Evolutionary conservation across 2,329 filamentous ascomycete genomes (phyloP).

Genomic region (Myrmaecium sp.): DNA sequence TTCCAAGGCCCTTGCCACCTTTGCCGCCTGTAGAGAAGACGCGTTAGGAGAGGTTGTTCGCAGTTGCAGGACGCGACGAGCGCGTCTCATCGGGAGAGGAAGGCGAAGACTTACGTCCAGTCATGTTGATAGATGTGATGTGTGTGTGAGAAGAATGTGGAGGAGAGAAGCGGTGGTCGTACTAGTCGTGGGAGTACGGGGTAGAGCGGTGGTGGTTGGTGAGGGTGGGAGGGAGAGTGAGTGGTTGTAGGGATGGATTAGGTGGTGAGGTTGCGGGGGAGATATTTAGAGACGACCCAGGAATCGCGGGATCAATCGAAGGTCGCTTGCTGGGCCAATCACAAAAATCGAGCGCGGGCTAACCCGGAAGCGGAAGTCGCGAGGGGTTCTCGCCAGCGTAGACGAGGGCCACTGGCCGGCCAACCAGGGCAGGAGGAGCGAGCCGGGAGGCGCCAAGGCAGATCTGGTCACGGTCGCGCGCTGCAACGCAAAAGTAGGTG

Average conservation of each 20-base stretch:
- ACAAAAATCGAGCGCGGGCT: too few relatives aligned
- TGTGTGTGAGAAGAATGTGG: too few relatives aligned
- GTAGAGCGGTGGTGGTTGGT: slow-evolving; percentile 2
- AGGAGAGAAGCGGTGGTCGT: too few relatives aligned
- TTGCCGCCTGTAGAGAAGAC: slow-evolving; percentile 28
- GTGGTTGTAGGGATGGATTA: background rate
- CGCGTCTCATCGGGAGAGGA: slow-evolving; percentile 6
- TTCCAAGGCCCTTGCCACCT: slow-evolving; percentile 37
- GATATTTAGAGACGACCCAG: slow-evolving; percentile 1
- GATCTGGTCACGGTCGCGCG: too few relatives aligned
- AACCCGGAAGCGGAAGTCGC: too few relatives aligned
- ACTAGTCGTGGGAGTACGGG: slow-evolving; percentile 2
- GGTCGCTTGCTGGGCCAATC: too few relatives aligned
- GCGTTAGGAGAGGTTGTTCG: slow-evolving; percentile 15
- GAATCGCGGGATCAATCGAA: too few relatives aligned
- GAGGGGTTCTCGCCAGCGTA: too few relatives aligned
- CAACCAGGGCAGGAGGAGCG: too few relatives aligned
- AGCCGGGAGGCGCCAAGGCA: too few relatives aligned
- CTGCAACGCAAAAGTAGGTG: too few relatives aligned
- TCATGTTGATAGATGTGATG: slow-evolving; percentile 25
- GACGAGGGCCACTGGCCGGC: too few relatives aligned
- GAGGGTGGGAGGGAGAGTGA: slow-evolving; percentile 1
- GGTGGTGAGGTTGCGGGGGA: slow-evolving; percentile 1
- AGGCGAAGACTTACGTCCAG: slow-evolving; percentile 24
- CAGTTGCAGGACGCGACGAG: slow-evolving; percentile 1